These are phyloP conservation scores for Cerrena zonata DNA, from an alignment of 1,284 basidiomycete genomes.

Conservation along the genomic window DNA sequence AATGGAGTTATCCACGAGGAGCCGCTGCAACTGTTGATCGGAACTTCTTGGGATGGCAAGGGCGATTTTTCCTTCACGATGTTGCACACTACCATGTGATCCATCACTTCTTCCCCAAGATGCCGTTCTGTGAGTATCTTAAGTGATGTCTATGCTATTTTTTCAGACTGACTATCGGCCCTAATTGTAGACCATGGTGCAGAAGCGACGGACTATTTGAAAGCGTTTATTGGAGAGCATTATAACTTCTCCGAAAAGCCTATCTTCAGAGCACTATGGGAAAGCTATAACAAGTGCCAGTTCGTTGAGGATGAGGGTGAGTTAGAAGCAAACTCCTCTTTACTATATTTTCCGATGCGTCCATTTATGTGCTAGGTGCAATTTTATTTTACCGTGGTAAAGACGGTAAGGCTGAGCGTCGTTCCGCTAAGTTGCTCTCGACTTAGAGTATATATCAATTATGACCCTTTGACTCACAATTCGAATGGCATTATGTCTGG, in stretches of 20 bases:
- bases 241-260: slow-evolving; percentile 45
- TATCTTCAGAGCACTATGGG: slow-evolving; percentile 50
- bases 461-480: neutral
- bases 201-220: slow-evolving; percentile 47
- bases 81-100: slow-evolving; percentile 36
- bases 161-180: neutral
- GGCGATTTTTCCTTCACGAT: slow-evolving; percentile 33
- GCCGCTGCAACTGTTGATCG: slow-evolving; percentile 59
- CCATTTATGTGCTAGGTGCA: slow-evolving; percentile 30
- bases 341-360: too few relatives aligned
- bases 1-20: slow-evolving; percentile 50
- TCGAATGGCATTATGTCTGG: too few relatives aligned
- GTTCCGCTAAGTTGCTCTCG: neutral
- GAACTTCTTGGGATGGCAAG: slow-evolving; percentile 42
- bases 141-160: neutral
- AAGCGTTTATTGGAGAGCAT: slow-evolving; percentile 48
- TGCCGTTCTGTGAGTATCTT: slow-evolving; percentile 20
- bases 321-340: too few relatives aligned
- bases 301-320: slow-evolving; percentile 64
- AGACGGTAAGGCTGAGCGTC: slow-evolving; percentile 30
- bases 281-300: slow-evolving; percentile 53
- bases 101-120: slow-evolving; percentile 28
- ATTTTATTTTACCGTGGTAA: slow-evolving; percentile 64
- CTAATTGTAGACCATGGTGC: slow-evolving; percentile 36
- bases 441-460: neutral